Conservation (phyloP, 2,329 filamentous ascomycete species). For the Penicillium sp. region DNA sequence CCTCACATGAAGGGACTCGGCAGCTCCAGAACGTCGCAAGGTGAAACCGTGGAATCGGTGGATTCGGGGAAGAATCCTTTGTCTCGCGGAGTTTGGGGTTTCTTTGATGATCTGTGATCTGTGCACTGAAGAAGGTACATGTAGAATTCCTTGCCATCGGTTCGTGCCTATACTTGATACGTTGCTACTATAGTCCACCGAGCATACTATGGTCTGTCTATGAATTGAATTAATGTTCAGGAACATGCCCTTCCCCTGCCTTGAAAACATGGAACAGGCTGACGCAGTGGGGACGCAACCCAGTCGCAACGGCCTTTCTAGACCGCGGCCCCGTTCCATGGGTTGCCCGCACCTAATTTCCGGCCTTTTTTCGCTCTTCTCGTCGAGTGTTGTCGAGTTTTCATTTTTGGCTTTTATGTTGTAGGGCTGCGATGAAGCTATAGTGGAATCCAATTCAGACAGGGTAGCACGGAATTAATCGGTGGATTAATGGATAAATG, state of each 20-base stretch:
- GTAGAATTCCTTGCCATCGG: not conserved
- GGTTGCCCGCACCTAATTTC: constrained; percentile 2
- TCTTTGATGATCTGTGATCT: not conserved
- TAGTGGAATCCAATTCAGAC: too few species aligned
- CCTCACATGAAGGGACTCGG: not conserved
- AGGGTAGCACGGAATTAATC: too few species aligned
- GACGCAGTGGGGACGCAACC: constrained; percentile 25
- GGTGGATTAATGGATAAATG: too few species aligned
- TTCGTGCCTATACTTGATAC: too few species aligned
- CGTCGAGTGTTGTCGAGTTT: not conserved
- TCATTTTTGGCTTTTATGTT: not conserved
- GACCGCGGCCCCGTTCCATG: constrained; percentile 20
- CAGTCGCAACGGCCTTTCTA: constrained; percentile 19
- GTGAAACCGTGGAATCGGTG: constrained; percentile 8
- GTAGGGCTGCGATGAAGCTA: too few species aligned
- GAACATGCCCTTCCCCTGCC: constrained; percentile 6
- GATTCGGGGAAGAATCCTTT: constrained; percentile 1
- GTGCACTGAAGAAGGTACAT: too few species aligned
- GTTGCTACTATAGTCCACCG: not conserved
- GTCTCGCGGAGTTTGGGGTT: not conserved
- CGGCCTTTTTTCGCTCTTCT: not conserved
- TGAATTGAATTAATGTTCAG: constrained; percentile 3
- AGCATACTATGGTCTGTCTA: not conserved
- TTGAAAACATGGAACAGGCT: constrained; percentile 13
- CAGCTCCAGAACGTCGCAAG: not conserved